phyloP scores from a whole-genome alignment of 306 rosid species.

The Fragaria ananassa region DNA sequence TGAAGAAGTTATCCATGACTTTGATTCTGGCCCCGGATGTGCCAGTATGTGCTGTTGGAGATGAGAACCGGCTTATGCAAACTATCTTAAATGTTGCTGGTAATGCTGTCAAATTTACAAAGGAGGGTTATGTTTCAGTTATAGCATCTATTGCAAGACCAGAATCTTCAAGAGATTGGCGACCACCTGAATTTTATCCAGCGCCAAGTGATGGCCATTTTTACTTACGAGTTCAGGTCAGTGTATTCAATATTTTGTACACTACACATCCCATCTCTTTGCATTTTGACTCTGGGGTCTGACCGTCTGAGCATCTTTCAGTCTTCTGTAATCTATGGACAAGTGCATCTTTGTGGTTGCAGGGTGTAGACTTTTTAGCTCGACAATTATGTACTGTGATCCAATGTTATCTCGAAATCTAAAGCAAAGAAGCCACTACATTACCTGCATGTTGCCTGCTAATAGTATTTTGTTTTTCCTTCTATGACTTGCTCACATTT shows the following conservation, averaged over 20 bases:
- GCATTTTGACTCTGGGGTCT: neutral
- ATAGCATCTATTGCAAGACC: conserved; percentile 73
- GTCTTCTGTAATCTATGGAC: neutral
- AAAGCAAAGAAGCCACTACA: neutral
- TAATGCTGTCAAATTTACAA: conserved; percentile 87
- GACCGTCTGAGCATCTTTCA: neutral
- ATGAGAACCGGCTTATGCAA: conserved; percentile 78
- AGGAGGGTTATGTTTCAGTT: conserved; percentile 74
- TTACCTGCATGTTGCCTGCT: neutral
- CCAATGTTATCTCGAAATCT: neutral
- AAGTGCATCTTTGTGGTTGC: conserved; percentile 13
- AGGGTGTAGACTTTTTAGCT: conserved; percentile 7
- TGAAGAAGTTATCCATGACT: conserved; percentile 70
- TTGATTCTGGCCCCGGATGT: conserved; percentile 74
- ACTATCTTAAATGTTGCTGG: conserved; percentile 69
- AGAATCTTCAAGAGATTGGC: conserved; percentile 72
- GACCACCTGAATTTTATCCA: conserved; percentile 70
- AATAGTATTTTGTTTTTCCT: neutral
- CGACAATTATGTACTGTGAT: neutral
- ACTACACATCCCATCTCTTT: neutral
- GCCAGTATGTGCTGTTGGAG: conserved; percentile 71
- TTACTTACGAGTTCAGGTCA: conserved; percentile 75
- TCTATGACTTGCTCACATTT: neutral
- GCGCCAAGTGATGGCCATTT: conserved; percentile 58
- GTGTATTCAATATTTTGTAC: neutral